Evolutionary conservation across 2,329 filamentous ascomycete genomes (phyloP).

Genomic region (Ceratocystis lukuohia): DNA sequence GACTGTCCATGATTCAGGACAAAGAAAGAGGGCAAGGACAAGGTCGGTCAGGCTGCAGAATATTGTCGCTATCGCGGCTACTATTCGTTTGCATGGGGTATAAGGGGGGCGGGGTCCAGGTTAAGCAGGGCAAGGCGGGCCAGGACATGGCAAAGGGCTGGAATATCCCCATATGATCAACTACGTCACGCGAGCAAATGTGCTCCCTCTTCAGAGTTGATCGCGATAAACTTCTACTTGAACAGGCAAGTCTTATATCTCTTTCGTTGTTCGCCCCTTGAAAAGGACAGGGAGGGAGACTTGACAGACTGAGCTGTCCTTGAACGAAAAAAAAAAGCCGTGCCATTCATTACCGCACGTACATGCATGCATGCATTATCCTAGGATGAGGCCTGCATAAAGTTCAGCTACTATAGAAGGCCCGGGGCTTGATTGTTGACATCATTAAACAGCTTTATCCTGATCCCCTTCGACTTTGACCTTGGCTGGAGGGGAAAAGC

Average conservation of each 20-base stretch:
- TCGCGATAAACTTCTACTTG: background rate
- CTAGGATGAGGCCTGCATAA: conserved; percentile 6
- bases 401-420: conserved; percentile 10
- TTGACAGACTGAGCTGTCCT: too few relatives aligned
- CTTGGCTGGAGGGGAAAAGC: background rate
- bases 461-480: background rate
- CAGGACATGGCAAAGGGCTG: background rate
- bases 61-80: too few relatives aligned
- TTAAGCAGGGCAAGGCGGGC: background rate
- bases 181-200: background rate
- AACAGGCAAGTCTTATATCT: background rate
- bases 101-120: too few relatives aligned
- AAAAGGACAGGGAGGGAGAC: too few relatives aligned
- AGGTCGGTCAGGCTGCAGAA: background rate
- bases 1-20: background rate
- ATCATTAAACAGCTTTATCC: conserved; percentile 2
- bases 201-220: background rate
- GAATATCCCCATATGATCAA: background rate
- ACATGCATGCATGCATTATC: background rate
- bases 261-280: too few relatives aligned
- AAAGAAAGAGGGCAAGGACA: background rate
- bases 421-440: background rate
- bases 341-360: background rate
- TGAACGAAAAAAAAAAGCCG: background rate
- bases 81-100: too few relatives aligned